Conservation (phyloP, 352 stramenopile species). For the Thalassiosira pacifica region DNA sequence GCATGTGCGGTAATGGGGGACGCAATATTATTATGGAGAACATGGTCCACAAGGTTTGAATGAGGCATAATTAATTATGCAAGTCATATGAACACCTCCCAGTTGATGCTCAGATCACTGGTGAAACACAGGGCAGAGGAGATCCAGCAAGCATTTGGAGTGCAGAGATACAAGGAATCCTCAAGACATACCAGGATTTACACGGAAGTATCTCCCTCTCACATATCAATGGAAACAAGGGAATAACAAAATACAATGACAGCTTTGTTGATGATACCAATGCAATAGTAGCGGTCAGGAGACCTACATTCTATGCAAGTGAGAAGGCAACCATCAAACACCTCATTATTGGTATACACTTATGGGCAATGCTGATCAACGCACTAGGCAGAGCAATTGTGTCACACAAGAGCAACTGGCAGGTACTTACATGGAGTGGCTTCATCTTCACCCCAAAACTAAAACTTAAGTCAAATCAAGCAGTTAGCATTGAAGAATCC, state of each 20-base stretch:
- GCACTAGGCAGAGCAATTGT: conserved; percentile 9
- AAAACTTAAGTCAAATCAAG: neutral
- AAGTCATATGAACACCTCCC: neutral
- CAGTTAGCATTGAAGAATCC: too few species aligned
- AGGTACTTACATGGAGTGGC: neutral
- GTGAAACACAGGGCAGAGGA: conserved; percentile 13
- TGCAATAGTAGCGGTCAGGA: neutral
- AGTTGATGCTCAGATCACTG: neutral
- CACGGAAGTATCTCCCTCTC: conserved; percentile 1
- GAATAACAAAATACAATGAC: conserved; percentile 8
- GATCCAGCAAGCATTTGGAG: conserved; percentile 12
- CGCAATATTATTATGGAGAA: neutral
- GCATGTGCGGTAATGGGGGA: neutral
- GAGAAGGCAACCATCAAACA: too few species aligned
- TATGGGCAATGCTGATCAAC: too few species aligned
- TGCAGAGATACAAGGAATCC: neutral
- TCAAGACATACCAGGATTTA: neutral
- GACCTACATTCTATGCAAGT: too few species aligned
- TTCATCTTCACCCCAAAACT: neutral
- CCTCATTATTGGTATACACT: too few species aligned
- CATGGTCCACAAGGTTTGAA: neutral
- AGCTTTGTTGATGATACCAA: conserved; percentile 18
- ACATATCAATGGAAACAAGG: neutral
- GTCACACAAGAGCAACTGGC: conserved; percentile 8
- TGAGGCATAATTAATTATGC: neutral